Base-by-base conservation (phyloP, 805 yeast species). In the Kuraishia hungarica region DNA sequence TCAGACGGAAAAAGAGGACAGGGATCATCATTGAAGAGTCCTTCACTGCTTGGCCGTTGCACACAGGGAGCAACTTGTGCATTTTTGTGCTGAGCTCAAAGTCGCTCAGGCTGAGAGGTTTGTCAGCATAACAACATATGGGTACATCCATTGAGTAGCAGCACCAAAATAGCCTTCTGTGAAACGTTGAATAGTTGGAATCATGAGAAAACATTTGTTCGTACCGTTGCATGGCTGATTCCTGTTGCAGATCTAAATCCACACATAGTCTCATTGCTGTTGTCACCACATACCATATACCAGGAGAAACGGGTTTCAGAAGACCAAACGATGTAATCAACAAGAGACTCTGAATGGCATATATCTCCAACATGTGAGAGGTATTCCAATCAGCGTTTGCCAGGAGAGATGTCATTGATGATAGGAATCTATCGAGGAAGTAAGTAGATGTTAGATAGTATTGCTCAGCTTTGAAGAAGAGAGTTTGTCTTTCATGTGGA, bases 211-310 rank as follows among this genome's bases (percentile, higher is more conserved):
- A 23, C 21, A 22, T 19, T 3, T 21, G 26, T 43, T 51, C 56
- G 7, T 53, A 49, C 17, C 35, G 46, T 20, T 15, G 22, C 11
- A 63, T 13, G 24, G 55, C 53, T 3, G 56, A 35, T 55, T 76
- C 79, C 35, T 72, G 72, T 59, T 76, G 79, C n/a, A 77, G 61
- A 39, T 76, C 79, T 57, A 76, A 58, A 57, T 76, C 81, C 24
- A 76, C 74, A 54, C 76, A 72, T 46, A 75, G 57, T 51, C 78
- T 62, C 55, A 76, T 65, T 7, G 80, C 80, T 8, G 70, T 63
- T 2, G 79, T 77, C 39, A 76, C 62, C 13, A 74, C 68, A 58
- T 76, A 75, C 81, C 81, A 77, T 7, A 76, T 74, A 1, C 80
- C 78, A 2, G 80, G 81, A 4, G 72, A 68, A 1, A 77, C 67